phyloP scores from a whole-genome alignment of 805 yeast species.

The Kregervanrija pseudodelftensis region DNA sequence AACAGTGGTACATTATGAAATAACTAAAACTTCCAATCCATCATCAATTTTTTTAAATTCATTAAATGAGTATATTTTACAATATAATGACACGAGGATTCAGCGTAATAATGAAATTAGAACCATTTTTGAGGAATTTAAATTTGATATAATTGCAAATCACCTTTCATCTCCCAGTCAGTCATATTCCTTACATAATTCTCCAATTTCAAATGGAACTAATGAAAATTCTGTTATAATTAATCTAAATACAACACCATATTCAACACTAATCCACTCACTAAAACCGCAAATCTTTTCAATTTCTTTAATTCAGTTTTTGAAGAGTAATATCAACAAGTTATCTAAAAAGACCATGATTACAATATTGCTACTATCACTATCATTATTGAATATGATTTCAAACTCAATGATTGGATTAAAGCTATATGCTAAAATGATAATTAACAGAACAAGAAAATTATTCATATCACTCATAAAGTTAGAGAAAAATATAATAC shows the following conservation, averaged over 20 bases:
- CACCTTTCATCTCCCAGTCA: not conserved
- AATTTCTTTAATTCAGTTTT: constrained; percentile 1
- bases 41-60: no score
- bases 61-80: no score
- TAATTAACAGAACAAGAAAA: constrained; percentile 5
- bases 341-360: not conserved
- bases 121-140: constrained; percentile 4
- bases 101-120: constrained; percentile 1
- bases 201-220: not conserved
- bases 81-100: no score
- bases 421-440: constrained; percentile 4
- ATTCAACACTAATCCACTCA: constrained; percentile 5
- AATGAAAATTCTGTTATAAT: not conserved
- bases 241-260: constrained; percentile 3
- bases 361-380: not conserved
- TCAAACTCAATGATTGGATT: constrained; percentile 2
- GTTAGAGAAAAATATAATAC: not conserved
- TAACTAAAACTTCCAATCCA: no score
- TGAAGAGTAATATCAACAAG: not conserved
- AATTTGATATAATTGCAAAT: constrained; percentile 7
- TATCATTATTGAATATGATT: constrained; percentile 4
- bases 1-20: no score
- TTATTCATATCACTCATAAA: not conserved
- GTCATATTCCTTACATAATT: not conserved
- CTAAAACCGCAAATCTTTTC: constrained; percentile 3